phyloP scores from a whole-genome alignment of 2,329 filamentous ascomycete species.

The Penicillium sp. region DNA sequence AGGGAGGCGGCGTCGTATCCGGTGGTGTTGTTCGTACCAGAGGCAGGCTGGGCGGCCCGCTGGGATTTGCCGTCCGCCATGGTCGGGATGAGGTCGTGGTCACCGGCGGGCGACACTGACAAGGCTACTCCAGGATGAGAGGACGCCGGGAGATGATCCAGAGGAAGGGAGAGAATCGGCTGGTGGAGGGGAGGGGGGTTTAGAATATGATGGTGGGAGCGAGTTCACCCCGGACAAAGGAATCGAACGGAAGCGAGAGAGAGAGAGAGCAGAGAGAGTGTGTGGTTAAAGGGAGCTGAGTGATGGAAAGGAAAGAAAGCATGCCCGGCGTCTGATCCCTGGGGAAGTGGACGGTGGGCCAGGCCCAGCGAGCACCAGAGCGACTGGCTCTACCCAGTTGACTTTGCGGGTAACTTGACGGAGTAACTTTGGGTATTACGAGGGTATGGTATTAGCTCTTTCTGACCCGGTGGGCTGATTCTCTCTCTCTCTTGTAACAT shows the following conservation, averaged over 20 bases:
- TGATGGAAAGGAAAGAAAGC: background rate
- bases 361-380: background rate
- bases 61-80: conserved; percentile 36
- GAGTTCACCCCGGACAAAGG: background rate
- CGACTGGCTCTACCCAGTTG: conserved; percentile 4
- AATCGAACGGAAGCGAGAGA: background rate
- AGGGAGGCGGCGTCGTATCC: conserved; percentile 72
- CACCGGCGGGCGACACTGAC: conserved; percentile 22
- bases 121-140: conserved; percentile 24
- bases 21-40: conserved; percentile 6
- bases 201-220: conserved; percentile 4
- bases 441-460: too few species aligned
- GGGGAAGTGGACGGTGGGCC: conserved; percentile 3
- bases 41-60: conserved; percentile 22
- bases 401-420: too few species aligned
- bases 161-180: conserved; percentile 3
- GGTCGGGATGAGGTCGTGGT: conserved; percentile 21
- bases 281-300: background rate
- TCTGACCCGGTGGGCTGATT: too few species aligned
- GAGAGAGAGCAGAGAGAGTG: conserved; percentile 3
- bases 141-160: background rate
- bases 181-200: background rate
- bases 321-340: background rate
- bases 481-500: too few species aligned
- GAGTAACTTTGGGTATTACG: too few species aligned